Evolutionary conservation across 345 rosid genomes (phyloP).

Genomic region (Pugionium dolabratum): DNA sequence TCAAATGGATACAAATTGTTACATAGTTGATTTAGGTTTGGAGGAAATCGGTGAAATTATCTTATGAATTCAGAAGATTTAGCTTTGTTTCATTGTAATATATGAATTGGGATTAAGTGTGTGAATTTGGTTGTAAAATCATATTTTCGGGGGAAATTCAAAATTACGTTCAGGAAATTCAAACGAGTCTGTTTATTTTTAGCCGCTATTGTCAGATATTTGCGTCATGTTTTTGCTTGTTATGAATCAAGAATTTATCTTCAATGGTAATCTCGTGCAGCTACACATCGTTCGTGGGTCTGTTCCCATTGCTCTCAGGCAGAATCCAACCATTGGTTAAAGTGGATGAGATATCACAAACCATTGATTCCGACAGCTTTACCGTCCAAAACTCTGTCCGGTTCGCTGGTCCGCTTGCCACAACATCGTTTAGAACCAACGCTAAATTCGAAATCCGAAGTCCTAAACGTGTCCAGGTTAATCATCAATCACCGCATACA

Average conservation of each 20-base stretch:
- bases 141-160: not conserved
- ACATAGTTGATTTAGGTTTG: too few species aligned
- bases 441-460: constrained; percentile 91
- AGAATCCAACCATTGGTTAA: constrained; percentile 60
- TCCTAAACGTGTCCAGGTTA: constrained; percentile 89
- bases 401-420: constrained; percentile 76
- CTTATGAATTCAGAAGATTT: not conserved
- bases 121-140: too few species aligned
- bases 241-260: constrained; percentile 10
- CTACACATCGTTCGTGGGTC: constrained; percentile 75
- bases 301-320: constrained; percentile 79
- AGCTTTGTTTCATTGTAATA: not conserved
- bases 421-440: constrained; percentile 76
- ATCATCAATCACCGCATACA: not conserved
- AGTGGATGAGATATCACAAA: constrained; percentile 94
- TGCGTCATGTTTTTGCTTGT: not conserved
- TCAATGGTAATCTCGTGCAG: constrained; percentile 42
- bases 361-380: constrained; percentile 77
- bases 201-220: not conserved
- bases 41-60: too few species aligned
- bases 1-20: too few species aligned
- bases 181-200: not conserved
- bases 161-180: not conserved
- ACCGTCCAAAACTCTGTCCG: constrained; percentile 77
- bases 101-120: not conserved